Conservation (phyloP, 352 stramenopile species). For the Pythium rhizo-oryzae region DNA sequence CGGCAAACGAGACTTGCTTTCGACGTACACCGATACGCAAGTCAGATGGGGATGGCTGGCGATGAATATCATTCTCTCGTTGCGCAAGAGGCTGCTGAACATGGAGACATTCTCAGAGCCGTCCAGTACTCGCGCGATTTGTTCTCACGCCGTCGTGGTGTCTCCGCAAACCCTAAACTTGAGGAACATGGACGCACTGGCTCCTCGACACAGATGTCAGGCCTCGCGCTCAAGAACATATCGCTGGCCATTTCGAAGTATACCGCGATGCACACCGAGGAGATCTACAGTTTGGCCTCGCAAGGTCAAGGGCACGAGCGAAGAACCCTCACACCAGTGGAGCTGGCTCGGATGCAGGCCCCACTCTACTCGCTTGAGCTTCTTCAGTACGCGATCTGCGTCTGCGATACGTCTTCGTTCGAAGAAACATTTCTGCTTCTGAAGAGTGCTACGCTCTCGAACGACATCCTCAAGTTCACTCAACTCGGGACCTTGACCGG, state of each 20-base stretch:
- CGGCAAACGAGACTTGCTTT: slow-evolving; percentile 38
- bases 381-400: slow-evolving; percentile 61
- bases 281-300: slow-evolving; percentile 41
- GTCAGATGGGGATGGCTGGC: slow-evolving; percentile 41
- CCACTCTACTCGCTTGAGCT: slow-evolving; percentile 61
- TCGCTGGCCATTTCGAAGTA: slow-evolving; percentile 64
- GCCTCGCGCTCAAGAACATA: slow-evolving; percentile 49
- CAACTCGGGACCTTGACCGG: slow-evolving; percentile 34
- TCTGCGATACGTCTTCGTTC: slow-evolving; percentile 54
- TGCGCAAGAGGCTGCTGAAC: slow-evolving; percentile 36
- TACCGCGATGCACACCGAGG: slow-evolving; percentile 54
- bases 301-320: slow-evolving; percentile 20
- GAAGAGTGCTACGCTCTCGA: slow-evolving; percentile 54
- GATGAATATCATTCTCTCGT: slow-evolving; percentile 50
- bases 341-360: slow-evolving; percentile 52
- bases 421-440: slow-evolving; percentile 65
- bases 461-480: slow-evolving; percentile 55
- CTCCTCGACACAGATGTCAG: slow-evolving; percentile 10
- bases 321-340: slow-evolving; percentile 20
- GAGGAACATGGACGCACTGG: not conserved
- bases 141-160: slow-evolving; percentile 37
- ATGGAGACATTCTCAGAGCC: slow-evolving; percentile 51
- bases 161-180: slow-evolving; percentile 1
- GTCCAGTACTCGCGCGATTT: slow-evolving; percentile 60
- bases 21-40: slow-evolving; percentile 55